Evolutionary conservation across 202 grass and related monocot genomes (phyloP), one percentile per base, ranked within the genome.

Genomic region (Panicum hallii): DNA sequence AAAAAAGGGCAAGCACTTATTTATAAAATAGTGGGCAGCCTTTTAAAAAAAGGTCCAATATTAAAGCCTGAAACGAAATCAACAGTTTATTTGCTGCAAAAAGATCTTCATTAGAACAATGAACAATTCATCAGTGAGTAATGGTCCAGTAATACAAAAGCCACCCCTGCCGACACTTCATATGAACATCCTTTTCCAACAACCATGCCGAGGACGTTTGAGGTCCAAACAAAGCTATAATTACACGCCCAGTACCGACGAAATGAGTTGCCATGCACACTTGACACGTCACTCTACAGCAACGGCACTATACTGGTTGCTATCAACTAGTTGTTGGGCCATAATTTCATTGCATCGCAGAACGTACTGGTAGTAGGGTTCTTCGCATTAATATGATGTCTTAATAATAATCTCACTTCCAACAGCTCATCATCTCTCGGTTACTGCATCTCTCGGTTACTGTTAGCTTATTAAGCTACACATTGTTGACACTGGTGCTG

Each of bases 241-340:
- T 71, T 5, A 6, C 41, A 30, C 17, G 1, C 0, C 14, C n/a
- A 62, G 49, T 53, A 75, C 52, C 16, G 34, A 75, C 45, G 70
- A 86, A 76, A 86, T 77, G 64, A 58, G 65, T 85, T 49, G 53
- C 23, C 54, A 56, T 77, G 71, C 71, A 81, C 53, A 55, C 45
- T 63, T 52, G 46, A 60, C 72, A 77, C 63, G 20, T 75, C 41
- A 49, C 38, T 61, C 28, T 34, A 34, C 56, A 63, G 67, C 23
- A 50, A 32, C 12, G 49, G 22, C 22, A 49, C 44, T 46, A 45
- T 19, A 9, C 63, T 42, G 64, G 34, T 40, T 41, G 63, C 32
- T 66, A 43, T 2, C 5, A 15, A 8, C 22, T 5, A 72, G 23
- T 72, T 48, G 68, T 71, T 71, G 68, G 26, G 68, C 22, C 67